These are phyloP conservation scores for Spergularia marina DNA, from an alignment of 148 eudicot species.

Conservation along the genomic window DNA sequence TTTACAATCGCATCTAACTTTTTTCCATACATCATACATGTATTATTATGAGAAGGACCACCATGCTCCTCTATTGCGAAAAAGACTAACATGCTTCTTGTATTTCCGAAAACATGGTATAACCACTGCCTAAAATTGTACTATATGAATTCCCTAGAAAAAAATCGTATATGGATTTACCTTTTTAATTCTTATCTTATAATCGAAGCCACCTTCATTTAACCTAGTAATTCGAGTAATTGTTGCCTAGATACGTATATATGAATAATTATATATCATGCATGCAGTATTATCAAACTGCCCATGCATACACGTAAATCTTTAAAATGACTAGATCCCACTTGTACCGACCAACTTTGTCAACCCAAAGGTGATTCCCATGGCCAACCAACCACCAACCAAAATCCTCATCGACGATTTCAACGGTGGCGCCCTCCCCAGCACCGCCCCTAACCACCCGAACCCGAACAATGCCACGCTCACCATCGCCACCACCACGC, in stretches of 20 bases:
- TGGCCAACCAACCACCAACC: conserved; percentile 58
- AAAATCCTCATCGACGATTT: conserved; percentile 44
- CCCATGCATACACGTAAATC: background rate
- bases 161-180: too few species aligned
- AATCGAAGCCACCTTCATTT: too few species aligned
- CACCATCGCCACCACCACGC: conserved; percentile 42
- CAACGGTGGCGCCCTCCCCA: conserved; percentile 41
- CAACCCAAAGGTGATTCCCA: conserved; percentile 52
- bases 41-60: too few species aligned
- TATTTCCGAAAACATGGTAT: too few species aligned
- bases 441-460: conserved; percentile 41
- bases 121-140: too few species aligned
- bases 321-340: conserved; percentile 19
- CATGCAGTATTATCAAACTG: background rate
- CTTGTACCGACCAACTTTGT: conserved; percentile 45
- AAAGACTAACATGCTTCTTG: too few species aligned
- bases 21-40: too few species aligned
- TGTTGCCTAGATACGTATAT: background rate
- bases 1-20: too few species aligned
- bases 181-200: too few species aligned
- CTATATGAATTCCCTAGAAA: too few species aligned
- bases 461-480: conserved; percentile 42
- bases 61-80: too few species aligned
- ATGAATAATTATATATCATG: background rate
- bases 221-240: background rate